These are phyloP conservation scores for Raffaelea ambrosiae DNA, from an alignment of 2,329 filamentous ascomycete species.

Conservation along the genomic window DNA sequence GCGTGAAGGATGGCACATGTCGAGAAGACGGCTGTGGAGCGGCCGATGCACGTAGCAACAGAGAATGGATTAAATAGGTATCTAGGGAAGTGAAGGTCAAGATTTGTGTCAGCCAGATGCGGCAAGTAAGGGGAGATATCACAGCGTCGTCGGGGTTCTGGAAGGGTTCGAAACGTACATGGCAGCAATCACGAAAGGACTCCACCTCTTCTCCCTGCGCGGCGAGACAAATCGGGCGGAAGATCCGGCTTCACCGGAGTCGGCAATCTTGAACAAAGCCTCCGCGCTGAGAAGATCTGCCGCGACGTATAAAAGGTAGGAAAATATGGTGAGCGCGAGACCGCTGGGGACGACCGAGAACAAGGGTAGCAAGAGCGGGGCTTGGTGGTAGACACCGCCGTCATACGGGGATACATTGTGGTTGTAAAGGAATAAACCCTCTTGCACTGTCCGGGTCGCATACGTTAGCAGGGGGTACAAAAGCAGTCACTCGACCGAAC, in stretches of 20 bases:
- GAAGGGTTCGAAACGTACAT: constrained; percentile 56
- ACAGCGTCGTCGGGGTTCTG: too few species aligned
- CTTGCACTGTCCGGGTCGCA: constrained; percentile 59
- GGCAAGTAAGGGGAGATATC: constrained; percentile 24
- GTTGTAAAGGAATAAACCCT: constrained; percentile 91
- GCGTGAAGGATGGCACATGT: constrained; percentile 81
- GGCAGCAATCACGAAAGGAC: constrained; percentile 66
- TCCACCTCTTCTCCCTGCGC: constrained; percentile 66
- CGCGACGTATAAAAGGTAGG: constrained; percentile 69
- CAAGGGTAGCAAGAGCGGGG: constrained; percentile 80
- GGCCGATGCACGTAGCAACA: constrained; percentile 79
- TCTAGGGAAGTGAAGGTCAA: constrained; percentile 43
- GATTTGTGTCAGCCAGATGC: too few species aligned
- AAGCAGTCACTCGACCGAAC: too few species aligned
- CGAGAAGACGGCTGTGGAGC: constrained; percentile 82
- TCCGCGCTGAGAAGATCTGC: constrained; percentile 77
- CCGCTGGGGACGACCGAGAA: constrained; percentile 80
- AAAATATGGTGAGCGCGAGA: constrained; percentile 59
- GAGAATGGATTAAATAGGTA: constrained; percentile 95
- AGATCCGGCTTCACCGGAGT: constrained; percentile 68
- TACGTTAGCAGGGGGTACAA: too few species aligned
- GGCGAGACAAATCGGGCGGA: constrained; percentile 72
- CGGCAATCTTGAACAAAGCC: constrained; percentile 69
- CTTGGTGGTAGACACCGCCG: constrained; percentile 75
- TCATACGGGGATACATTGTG: constrained; percentile 97